A percentile compares a stretch with the other conserved stretches of the same genome.
These are phyloP conservation scores for Amphirosellinia nigrospora DNA, from an alignment of 495 filamentous ascomycete species.

Conservation along the genomic window DNA sequence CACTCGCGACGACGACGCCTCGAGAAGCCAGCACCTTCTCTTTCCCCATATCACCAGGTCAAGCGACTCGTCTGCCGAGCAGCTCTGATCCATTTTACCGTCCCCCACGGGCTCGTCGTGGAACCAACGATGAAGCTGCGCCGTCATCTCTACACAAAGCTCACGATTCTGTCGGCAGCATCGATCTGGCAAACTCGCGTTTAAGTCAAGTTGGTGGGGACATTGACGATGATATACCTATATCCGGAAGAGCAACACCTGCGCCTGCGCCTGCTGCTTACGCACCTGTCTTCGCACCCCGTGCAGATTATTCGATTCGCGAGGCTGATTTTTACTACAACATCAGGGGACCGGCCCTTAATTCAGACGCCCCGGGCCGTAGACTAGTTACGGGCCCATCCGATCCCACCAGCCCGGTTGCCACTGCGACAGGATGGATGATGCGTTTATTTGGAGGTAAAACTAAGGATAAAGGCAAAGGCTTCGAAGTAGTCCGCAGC, in stretches of 20 bases:
- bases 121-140: constrained; percentile 57
- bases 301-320: constrained; percentile 86
- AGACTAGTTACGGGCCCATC: constrained; percentile 92
- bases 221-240: constrained; percentile 47
- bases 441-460: constrained; percentile 78
- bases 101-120: constrained; percentile 72
- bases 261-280: constrained; percentile 37
- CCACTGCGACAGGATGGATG: constrained; percentile 88
- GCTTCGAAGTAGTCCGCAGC: constrained; percentile 94
- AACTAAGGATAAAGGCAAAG: constrained; percentile 88
- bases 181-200: constrained; percentile 58
- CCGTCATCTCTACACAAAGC: constrained; percentile 46
- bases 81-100: constrained; percentile 81
- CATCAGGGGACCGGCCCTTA: constrained; percentile 84
- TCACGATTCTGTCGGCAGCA: constrained; percentile 55
- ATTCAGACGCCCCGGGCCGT: constrained; percentile 76
- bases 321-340: constrained; percentile 97
- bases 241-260: constrained; percentile 46
- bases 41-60: constrained; percentile 63
- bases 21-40: constrained; percentile 73
- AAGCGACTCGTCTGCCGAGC: constrained; percentile 48
- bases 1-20: constrained; percentile 71
- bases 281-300: constrained; percentile 46
- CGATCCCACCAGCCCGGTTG: constrained; percentile 89
- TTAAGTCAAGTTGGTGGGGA: constrained; percentile 45